phyloP scores from a whole-genome alignment of 805 yeast genomes.

The Priceomyces melissophilus region DNA sequence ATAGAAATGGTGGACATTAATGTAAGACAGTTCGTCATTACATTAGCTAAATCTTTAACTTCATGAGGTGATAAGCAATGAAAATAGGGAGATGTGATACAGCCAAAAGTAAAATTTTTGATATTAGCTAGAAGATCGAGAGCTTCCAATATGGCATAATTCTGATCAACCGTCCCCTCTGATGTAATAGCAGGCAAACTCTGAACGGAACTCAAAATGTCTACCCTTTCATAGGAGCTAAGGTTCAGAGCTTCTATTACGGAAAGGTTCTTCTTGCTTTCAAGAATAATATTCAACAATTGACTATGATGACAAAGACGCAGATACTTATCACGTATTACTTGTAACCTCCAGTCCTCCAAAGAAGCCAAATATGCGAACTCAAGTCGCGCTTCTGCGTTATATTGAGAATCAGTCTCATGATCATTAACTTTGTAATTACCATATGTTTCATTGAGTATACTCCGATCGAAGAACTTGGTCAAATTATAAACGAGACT shows the following conservation, averaged over 20 bases:
- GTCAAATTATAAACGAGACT: not conserved
- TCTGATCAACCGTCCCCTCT: conserved; percentile 4
- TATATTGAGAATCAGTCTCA: not conserved
- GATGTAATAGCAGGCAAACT: conserved; percentile 8
- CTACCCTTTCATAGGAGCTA: not conserved
- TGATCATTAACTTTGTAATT: not conserved
- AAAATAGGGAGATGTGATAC: conserved; percentile 2
- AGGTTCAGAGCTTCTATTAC: not conserved
- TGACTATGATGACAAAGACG: not conserved
- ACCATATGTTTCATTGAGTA: not conserved
- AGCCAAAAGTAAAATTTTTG: conserved; percentile 12
- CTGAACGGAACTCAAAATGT: not conserved
- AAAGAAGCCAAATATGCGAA: conserved; percentile 2
- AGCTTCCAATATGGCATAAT: conserved; percentile 4
- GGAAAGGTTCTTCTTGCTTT: conserved; percentile 1
- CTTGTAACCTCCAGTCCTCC: not conserved
- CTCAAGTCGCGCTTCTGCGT: conserved; percentile 1
- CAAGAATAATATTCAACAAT: conserved; percentile 2
- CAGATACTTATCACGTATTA: not conserved
- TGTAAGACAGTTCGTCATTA: conserved; percentile 15
- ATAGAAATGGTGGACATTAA: conserved; percentile 18
- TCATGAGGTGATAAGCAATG: conserved; percentile 11
- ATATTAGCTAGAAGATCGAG: conserved; percentile 14
- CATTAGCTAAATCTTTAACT: conserved; percentile 12
- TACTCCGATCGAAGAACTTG: not conserved